Evolutionary conservation across 2,329 filamentous ascomycete genomes (phyloP).

Genomic region (Stemphylium vesicarium): DNA sequence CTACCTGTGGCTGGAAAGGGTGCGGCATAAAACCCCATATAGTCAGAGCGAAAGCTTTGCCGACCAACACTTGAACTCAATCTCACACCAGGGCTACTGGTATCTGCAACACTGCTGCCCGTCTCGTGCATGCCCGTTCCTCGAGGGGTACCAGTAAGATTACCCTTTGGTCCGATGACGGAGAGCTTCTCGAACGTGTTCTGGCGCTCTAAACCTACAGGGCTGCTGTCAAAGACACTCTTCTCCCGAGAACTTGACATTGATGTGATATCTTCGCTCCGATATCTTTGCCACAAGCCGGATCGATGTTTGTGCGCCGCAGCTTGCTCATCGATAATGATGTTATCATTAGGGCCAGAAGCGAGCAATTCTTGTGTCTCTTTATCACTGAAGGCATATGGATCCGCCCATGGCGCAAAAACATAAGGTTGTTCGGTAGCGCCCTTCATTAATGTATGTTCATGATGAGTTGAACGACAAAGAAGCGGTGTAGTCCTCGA

Average conservation of each 20-base stretch:
- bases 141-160: constrained; percentile 46
- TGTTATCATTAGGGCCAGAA: constrained; percentile 47
- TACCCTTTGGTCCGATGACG: constrained; percentile 42
- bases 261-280: background rate
- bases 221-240: constrained; percentile 2
- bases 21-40: constrained; percentile 30
- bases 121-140: constrained; percentile 46
- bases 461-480: constrained; percentile 2
- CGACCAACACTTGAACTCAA: constrained; percentile 28
- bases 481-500: constrained; percentile 29
- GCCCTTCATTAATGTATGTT: background rate
- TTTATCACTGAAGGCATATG: constrained; percentile 39
- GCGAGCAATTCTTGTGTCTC: constrained; percentile 43
- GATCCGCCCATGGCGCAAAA: constrained; percentile 26
- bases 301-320: background rate
- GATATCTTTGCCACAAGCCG: constrained; percentile 2
- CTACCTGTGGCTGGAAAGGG: constrained; percentile 30
- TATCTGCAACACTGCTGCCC: constrained; percentile 49
- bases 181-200: constrained; percentile 47
- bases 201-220: constrained; percentile 26
- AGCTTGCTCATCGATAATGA: constrained; percentile 33
- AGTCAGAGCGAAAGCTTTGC: constrained; percentile 16
- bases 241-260: constrained; percentile 9
- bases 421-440: constrained; percentile 21
- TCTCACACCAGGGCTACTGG: constrained; percentile 40